Evolutionary conservation across 78 protist genomes (phyloP).

Genomic region (Chrysochromulina parva): DNA sequence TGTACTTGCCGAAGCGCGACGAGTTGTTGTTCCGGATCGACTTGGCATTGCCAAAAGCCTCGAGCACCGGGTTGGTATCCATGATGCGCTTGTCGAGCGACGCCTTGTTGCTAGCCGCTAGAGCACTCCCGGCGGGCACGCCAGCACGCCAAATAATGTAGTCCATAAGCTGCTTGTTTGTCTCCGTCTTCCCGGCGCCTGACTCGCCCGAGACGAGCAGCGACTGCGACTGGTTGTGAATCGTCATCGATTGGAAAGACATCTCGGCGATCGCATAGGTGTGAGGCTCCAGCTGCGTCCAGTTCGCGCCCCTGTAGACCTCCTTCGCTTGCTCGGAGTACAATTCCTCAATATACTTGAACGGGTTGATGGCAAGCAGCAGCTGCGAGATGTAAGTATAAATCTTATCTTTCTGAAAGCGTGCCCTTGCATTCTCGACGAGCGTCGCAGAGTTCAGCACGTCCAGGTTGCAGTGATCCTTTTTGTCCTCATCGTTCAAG

Average conservation of each 20-base stretch:
- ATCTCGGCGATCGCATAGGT: background rate
- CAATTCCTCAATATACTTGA: background rate
- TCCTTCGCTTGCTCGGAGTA: background rate
- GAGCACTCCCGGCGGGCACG: too few species aligned
- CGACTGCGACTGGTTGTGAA: slow-evolving; percentile 7
- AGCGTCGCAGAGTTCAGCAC: background rate
- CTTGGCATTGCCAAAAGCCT: slow-evolving; percentile 93
- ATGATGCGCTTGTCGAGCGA: slow-evolving; percentile 27
- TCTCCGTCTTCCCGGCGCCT: slow-evolving; percentile 93
- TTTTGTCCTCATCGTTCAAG: too few species aligned
- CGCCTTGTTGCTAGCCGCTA: background rate
- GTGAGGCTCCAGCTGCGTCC: background rate
- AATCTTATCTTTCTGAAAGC: background rate
- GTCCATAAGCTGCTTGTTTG: slow-evolving; percentile 45
- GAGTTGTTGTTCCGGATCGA: slow-evolving; percentile 85
- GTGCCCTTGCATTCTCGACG: background rate
- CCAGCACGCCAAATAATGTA: background rate
- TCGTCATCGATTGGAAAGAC: background rate
- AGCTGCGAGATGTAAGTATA: background rate
- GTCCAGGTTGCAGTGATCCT: too few species aligned
- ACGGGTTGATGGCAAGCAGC: background rate
- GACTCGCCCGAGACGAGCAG: slow-evolving; percentile 87
- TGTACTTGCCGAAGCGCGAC: slow-evolving; percentile 77
- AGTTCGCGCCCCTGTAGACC: too few species aligned
- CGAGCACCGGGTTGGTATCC: slow-evolving; percentile 83